Percentiles rank a stretch among this genome's conserved stretches.
phyloP scores from a whole-genome alignment of 345 rosid genomes.

The Hypericum perforatum region DNA sequence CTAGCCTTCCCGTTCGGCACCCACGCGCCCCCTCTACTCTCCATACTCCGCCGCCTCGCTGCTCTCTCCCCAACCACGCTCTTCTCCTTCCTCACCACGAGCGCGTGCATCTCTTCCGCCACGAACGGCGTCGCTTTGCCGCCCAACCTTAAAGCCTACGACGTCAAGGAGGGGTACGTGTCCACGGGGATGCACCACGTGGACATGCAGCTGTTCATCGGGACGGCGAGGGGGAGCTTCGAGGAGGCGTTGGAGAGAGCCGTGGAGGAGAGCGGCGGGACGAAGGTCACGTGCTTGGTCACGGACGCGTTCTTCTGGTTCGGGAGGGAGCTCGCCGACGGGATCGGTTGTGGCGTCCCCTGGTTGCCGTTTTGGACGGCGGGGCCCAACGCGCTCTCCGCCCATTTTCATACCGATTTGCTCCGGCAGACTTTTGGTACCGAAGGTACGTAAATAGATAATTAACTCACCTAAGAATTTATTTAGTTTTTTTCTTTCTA shows the following conservation, averaged over 20 bases:
- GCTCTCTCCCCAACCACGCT: conserved; percentile 15
- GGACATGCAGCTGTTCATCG: conserved; percentile 30
- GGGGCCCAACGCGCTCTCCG: conserved; percentile 1
- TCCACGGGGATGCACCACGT: conserved; percentile 23
- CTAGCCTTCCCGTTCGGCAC: conserved; percentile 37
- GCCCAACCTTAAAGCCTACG: conserved; percentile 13
- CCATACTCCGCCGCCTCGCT: conserved; percentile 26
- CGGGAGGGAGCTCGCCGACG: not conserved
- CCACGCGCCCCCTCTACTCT: conserved; percentile 31
- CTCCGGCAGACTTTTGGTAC: conserved; percentile 3
- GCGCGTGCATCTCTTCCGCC: conserved; percentile 8
- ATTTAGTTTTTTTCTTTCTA: too few species aligned
- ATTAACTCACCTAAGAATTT: too few species aligned
- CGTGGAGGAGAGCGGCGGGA: conserved; percentile 23
- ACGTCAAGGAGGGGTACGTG: conserved; percentile 23
- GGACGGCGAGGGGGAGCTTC: conserved; percentile 23
- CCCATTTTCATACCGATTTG: not conserved
- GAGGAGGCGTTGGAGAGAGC: conserved; percentile 23
- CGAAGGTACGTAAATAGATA: conserved; percentile 3
- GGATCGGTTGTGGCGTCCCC: not conserved
- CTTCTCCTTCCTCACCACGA: conserved; percentile 33
- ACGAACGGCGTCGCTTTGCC: not conserved
- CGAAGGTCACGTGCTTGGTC: conserved; percentile 26
- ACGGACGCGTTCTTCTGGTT: conserved; percentile 19
- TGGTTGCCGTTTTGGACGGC: conserved; percentile 1